Evolutionary conservation across 2,329 filamentous ascomycete genomes (phyloP).

Genomic region (Capronia epimyces): DNA sequence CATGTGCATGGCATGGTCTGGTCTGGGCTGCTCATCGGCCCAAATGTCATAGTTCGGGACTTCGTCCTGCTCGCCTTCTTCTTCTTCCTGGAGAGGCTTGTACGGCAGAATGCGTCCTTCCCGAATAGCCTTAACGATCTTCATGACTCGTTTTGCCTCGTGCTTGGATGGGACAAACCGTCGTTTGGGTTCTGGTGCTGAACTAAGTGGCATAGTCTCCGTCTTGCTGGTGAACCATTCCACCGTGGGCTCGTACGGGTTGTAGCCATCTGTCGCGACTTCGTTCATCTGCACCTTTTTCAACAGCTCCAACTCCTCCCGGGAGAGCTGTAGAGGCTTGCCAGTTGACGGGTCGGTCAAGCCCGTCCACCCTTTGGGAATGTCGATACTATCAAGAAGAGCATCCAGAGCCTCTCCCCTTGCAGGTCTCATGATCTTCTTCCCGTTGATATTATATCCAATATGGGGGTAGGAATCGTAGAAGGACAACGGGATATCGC

Average conservation of each 20-base stretch:
- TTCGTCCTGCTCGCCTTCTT: conserved; percentile 68
- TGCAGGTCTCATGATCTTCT: conserved; percentile 93
- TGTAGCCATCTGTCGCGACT: conserved; percentile 77
- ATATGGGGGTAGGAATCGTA: conserved; percentile 98
- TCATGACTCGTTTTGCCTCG: conserved; percentile 93
- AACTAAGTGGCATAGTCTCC: conserved; percentile 91
- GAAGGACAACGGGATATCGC: conserved; percentile 86
- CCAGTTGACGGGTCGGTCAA: conserved; percentile 90
- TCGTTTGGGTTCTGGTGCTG: conserved; percentile 91
- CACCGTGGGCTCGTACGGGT: conserved; percentile 89
- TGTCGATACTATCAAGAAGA: conserved; percentile 88
- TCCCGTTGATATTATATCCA: conserved; percentile 97
- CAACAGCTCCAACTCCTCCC: conserved; percentile 82
- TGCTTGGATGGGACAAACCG: conserved; percentile 95
- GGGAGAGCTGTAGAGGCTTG: conserved; percentile 79
- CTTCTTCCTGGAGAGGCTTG: conserved; percentile 66
- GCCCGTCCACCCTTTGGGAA: conserved; percentile 96
- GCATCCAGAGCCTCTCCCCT: conserved; percentile 91
- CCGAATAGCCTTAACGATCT: conserved; percentile 90
- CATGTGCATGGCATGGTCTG: conserved; percentile 87
- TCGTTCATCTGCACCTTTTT: conserved; percentile 86
- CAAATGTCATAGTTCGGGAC: conserved; percentile 81
- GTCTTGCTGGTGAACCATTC: conserved; percentile 89
- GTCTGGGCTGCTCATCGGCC: conserved; percentile 80
- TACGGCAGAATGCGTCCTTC: conserved; percentile 92